Evolutionary conservation across 345 rosid species (phyloP), one percentile per base, ranked within the genome.

Genomic region (Euphorbia lathyris): DNA sequence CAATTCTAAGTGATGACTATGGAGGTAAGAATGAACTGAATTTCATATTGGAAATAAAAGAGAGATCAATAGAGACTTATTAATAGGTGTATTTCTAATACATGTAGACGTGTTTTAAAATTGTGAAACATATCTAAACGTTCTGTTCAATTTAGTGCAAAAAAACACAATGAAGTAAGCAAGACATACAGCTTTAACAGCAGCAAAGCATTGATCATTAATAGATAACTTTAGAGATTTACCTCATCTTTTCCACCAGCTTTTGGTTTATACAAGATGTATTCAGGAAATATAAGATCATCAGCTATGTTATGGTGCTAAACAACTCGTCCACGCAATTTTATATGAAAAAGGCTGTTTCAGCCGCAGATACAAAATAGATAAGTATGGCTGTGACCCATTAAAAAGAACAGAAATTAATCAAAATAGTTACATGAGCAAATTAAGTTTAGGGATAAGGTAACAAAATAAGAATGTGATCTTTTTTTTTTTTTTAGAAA

Each of bases 281-380:
- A 88, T 79, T 92, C 88, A 12, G 3, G 38, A 34, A 34, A 34
- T 7, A 34, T 3, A 34, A 92, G 95, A 76, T 90, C 91, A 76
- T 84, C 83, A 38, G 91, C 98, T 81, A 90, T 66, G 67, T 90
- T 92, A 73, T 83, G 97, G 62, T 80, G 95, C 81, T 86, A 79
- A 43, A 92, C 87, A 58, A 69, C 79, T 77, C 77, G 79, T 22
- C 97, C 98, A 32, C 98, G 85, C 88, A 90, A 79, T 42, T 75
- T 57, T 73, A 90, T 82, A 62, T 66, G 78, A 86, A 92, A n/a
- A 92, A 78, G 72, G 80, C 59, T 74, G 76, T 40, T 90, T 91
- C 69, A 86, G 71, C 74, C 88, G 84, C 84, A 90, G 77, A 82
- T 90, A 92, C 76, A 92, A 75, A 61, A 92, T 90, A 67, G 91